Evolutionary conservation across 108 stramenopile genomes (phyloP).

Genomic region (Nitzschia palea): DNA sequence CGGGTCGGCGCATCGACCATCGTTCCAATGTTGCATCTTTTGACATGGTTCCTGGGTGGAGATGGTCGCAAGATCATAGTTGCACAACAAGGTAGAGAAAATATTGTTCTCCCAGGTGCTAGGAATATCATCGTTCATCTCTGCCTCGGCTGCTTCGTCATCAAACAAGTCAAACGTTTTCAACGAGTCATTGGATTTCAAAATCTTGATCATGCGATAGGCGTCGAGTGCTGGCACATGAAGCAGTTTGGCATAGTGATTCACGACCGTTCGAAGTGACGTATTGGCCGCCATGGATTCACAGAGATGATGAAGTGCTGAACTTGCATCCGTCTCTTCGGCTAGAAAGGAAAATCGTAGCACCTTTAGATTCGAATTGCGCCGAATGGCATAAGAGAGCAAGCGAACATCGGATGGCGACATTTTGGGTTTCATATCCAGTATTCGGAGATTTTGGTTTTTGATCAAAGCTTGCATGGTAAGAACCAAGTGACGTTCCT

Average conservation of each 20-base stretch:
- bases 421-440: slow-evolving; percentile 10
- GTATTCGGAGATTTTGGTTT: background rate
- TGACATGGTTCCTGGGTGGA: no score
- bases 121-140: background rate
- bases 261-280: background rate
- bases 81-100: background rate
- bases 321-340: background rate
- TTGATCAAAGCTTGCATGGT: slow-evolving; percentile 2
- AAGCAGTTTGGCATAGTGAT: slow-evolving; percentile 7
- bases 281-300: background rate
- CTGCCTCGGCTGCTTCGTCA: background rate
- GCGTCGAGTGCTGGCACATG: background rate
- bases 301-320: background rate
- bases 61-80: no score
- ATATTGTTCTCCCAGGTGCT: background rate
- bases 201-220: background rate
- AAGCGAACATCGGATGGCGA: background rate
- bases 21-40: no score
- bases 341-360: slow-evolving; percentile 12
- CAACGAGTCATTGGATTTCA: background rate
- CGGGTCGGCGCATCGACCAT: no score
- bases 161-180: background rate
- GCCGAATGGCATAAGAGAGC: background rate
- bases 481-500: background rate
- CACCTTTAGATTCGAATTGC: background rate